phyloP scores from a whole-genome alignment of 139 green algal genomes.

The Penium margaritaceum region DNA sequence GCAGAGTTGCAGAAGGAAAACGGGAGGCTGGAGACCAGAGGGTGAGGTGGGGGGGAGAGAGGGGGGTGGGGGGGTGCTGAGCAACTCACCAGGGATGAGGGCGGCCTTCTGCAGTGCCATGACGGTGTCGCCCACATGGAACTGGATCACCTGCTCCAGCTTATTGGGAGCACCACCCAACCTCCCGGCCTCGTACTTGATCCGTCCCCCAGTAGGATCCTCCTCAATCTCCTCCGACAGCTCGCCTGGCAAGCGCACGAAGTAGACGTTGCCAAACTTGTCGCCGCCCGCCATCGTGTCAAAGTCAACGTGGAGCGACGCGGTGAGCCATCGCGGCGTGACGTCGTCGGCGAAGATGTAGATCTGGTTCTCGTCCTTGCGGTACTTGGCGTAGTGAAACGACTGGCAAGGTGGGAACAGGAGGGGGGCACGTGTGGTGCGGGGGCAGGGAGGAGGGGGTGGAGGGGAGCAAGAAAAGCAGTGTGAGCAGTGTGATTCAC shows the following conservation, averaged over 20 bases:
- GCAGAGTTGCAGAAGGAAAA: too few species aligned
- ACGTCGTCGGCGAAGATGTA: slow-evolving; percentile 93
- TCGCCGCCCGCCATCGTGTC: slow-evolving; percentile 85
- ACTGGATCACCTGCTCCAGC: slow-evolving; percentile 63
- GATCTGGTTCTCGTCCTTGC: slow-evolving; percentile 76
- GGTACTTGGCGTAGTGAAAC: slow-evolving; percentile 80
- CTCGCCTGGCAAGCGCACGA: slow-evolving; percentile 76
- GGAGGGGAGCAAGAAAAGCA: background rate
- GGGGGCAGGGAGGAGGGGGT: background rate
- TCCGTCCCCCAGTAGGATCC: slow-evolving; percentile 87
- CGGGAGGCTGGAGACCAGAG: too few species aligned
- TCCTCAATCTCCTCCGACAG: slow-evolving; percentile 82
- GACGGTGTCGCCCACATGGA: slow-evolving; percentile 88
- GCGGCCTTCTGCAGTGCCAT: slow-evolving; percentile 59
- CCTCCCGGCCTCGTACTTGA: slow-evolving; percentile 52
- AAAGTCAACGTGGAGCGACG: slow-evolving; percentile 80
- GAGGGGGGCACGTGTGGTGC: background rate
- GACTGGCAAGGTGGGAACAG: slow-evolving; percentile 19
- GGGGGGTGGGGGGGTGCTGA: too few species aligned
- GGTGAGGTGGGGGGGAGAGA: too few species aligned
- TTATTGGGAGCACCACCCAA: slow-evolving; percentile 89
- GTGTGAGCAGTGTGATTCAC: too few species aligned
- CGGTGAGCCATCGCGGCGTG: slow-evolving; percentile 70
- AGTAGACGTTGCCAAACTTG: slow-evolving; percentile 87
- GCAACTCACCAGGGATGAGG: background rate